Evolutionary conservation across 352 stramenopile species (phyloP).

Genomic region (Phytophthora sansomeana): DNA sequence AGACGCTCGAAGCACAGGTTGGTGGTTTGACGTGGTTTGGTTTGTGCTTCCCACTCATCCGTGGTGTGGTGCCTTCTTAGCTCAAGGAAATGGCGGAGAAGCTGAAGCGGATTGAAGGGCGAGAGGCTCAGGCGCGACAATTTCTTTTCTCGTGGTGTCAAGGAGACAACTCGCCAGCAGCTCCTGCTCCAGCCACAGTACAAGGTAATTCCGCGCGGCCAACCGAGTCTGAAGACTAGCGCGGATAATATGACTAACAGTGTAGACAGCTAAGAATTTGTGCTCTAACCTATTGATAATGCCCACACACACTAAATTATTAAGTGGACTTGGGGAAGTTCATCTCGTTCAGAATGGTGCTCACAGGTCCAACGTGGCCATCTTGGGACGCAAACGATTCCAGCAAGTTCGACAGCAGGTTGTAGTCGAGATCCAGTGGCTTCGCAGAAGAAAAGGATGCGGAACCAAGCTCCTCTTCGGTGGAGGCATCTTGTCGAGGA

Average conservation of each 20-base stretch:
- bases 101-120: slow-evolving; percentile 43
- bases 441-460: slow-evolving; percentile 42
- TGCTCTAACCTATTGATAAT: slow-evolving; percentile 37
- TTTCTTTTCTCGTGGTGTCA: slow-evolving; percentile 59
- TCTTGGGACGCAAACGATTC: slow-evolving; percentile 86
- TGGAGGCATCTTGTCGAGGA: slow-evolving; percentile 13
- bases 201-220: background rate
- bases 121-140: slow-evolving; percentile 50
- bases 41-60: slow-evolving; percentile 13
- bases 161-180: slow-evolving; percentile 1
- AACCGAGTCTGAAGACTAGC: slow-evolving; percentile 1
- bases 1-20: slow-evolving; percentile 48
- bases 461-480: slow-evolving; percentile 16
- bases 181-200: background rate
- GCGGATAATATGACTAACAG: slow-evolving; percentile 27
- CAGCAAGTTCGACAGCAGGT: slow-evolving; percentile 84
- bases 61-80: slow-evolving; percentile 21
- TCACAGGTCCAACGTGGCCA: slow-evolving; percentile 71
- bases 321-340: slow-evolving; percentile 35
- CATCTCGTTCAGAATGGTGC: slow-evolving; percentile 78
- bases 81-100: slow-evolving; percentile 45
- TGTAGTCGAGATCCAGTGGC: slow-evolving; percentile 82
- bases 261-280: slow-evolving; percentile 30
- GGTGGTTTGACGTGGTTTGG: slow-evolving; percentile 4
- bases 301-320: slow-evolving; percentile 15